Evolutionary conservation across 345 rosid species (phyloP).

Genomic region (Noccaea caerulescens): DNA sequence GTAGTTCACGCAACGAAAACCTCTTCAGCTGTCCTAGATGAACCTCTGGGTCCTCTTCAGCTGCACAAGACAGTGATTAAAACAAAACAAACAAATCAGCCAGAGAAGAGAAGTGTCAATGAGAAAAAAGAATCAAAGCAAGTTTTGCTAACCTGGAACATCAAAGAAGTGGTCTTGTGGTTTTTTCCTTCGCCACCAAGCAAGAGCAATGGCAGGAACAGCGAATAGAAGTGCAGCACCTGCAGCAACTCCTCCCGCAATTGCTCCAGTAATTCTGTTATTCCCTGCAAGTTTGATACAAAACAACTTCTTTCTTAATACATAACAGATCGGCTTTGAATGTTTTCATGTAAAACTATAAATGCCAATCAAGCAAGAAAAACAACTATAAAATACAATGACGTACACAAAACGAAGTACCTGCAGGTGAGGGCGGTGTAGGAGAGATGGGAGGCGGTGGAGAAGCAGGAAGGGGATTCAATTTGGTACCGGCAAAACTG

Average conservation of each 20-base stretch:
- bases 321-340: background rate
- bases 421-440: slow-evolving; percentile 46
- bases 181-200: slow-evolving; percentile 69
- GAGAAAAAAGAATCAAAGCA: slow-evolving; percentile 21
- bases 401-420: slow-evolving; percentile 29
- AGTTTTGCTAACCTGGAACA: slow-evolving; percentile 76
- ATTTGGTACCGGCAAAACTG: slow-evolving; percentile 44
- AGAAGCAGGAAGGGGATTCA: slow-evolving; percentile 44
- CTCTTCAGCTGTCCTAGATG: slow-evolving; percentile 87
- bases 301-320: slow-evolving; percentile 31
- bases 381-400: slow-evolving; percentile 17
- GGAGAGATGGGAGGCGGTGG: slow-evolving; percentile 48
- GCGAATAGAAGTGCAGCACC: slow-evolving; percentile 96
- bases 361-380: background rate
- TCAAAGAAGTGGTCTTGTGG: slow-evolving; percentile 93
- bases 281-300: slow-evolving; percentile 53
- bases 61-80: slow-evolving; percentile 49
- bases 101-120: slow-evolving; percentile 17
- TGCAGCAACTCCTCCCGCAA: slow-evolving; percentile 98
- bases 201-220: slow-evolving; percentile 85
- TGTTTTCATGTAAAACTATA: background rate
- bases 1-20: slow-evolving; percentile 90
- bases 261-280: slow-evolving; percentile 69
- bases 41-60: slow-evolving; percentile 96
- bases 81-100: slow-evolving; percentile 7